These are phyloP conservation scores for Solanum hybrid DNA, from an alignment of 305 asterid species.

Conservation along the genomic window DNA sequence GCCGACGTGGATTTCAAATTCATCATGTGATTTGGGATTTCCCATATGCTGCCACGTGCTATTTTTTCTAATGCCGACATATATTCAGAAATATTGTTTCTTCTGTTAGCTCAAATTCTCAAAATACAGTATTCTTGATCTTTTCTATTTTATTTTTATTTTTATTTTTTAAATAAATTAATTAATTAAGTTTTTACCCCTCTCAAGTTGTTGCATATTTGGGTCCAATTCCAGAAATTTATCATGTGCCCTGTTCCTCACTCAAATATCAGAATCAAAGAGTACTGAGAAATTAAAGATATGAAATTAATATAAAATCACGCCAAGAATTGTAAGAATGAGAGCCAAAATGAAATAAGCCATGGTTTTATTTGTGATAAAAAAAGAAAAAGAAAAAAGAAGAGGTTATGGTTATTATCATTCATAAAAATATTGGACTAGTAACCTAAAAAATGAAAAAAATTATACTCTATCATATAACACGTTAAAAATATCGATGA, in stretches of 20 bases:
- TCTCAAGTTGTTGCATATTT: background rate
- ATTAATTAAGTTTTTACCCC: background rate
- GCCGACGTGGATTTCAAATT: background rate
- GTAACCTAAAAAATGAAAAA: background rate
- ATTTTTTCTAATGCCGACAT: background rate
- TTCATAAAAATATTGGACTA: background rate
- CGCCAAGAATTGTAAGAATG: constrained; percentile 28
- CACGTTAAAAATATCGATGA: background rate
- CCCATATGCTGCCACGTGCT: background rate
- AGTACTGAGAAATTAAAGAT: background rate
- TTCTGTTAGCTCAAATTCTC: background rate
- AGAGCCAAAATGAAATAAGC: constrained; percentile 18
- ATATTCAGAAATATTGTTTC: background rate
- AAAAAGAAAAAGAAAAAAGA: background rate
- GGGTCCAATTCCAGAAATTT: constrained; percentile 10
- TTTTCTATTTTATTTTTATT: background rate
- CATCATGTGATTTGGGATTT: background rate
- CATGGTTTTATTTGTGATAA: background rate
- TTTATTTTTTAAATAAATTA: background rate
- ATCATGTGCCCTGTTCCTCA: constrained; percentile 17
- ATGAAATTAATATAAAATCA: background rate
- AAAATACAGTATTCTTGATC: background rate
- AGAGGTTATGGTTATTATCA: background rate
- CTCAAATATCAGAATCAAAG: background rate
- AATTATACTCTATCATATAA: background rate